These are phyloP conservation scores for Bipolaris oryzae DNA, from an alignment of 2,329 filamentous ascomycete genomes.

Conservation along the genomic window DNA sequence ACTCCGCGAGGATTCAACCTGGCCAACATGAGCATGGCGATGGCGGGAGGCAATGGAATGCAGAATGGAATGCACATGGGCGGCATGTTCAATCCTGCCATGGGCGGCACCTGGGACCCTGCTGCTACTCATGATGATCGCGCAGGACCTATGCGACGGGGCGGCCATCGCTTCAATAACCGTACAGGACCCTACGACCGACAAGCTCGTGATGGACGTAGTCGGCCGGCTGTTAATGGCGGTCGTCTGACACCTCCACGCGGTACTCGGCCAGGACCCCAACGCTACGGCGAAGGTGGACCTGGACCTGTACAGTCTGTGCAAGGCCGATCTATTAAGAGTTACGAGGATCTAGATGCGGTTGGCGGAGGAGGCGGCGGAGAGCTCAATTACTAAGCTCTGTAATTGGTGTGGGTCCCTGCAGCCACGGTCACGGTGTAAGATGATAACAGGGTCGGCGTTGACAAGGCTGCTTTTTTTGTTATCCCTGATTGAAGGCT, in stretches of 20 bases:
- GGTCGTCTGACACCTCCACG: slow-evolving; percentile 58
- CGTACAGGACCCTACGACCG: slow-evolving; percentile 51
- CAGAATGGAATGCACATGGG: slow-evolving; percentile 44
- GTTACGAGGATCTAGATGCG: slow-evolving; percentile 97
- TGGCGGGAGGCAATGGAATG: slow-evolving; percentile 61
- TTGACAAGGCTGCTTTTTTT: slow-evolving; percentile 16
- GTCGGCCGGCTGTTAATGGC: slow-evolving; percentile 54
- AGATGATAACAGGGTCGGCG: slow-evolving; percentile 23
- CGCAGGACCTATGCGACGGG: slow-evolving; percentile 53
- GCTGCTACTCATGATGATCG: slow-evolving; percentile 45
- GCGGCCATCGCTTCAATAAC: slow-evolving; percentile 48
- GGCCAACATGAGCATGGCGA: slow-evolving; percentile 69
- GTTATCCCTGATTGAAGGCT: slow-evolving; percentile 20
- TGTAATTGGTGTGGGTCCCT: background rate
- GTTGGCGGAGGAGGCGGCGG: slow-evolving; percentile 65
- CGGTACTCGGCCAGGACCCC: slow-evolving; percentile 55
- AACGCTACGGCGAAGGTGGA: slow-evolving; percentile 77
- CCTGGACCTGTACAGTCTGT: slow-evolving; percentile 89
- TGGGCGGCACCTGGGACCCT: slow-evolving; percentile 64
- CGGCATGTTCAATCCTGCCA: slow-evolving; percentile 57
- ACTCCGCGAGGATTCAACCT: slow-evolving; percentile 93
- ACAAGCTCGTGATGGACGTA: slow-evolving; percentile 49
- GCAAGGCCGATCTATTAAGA: slow-evolving; percentile 90
- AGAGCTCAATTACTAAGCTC: slow-evolving; percentile 81
- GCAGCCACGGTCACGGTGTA: slow-evolving; percentile 13